A percentile compares a stretch with the other conserved stretches of the same genome.
These are phyloP conservation scores for Cystobasidium onofrii DNA, from an alignment of 768 basidiomycete genomes.

Conservation along the genomic window DNA sequence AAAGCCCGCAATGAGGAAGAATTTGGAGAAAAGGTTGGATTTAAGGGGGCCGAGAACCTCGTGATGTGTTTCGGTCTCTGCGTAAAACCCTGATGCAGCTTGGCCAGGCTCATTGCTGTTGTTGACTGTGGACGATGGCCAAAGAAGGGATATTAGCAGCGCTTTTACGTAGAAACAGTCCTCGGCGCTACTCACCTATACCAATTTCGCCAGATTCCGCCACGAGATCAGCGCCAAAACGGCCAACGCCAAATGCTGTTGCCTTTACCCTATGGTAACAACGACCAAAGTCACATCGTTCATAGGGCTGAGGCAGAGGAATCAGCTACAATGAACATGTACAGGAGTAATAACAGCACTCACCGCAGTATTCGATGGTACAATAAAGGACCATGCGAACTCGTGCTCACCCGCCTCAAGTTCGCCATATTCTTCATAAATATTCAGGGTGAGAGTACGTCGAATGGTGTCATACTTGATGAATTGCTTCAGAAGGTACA, in stretches of 20 bases:
- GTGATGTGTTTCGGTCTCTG: conserved; percentile 25
- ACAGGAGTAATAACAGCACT: background rate
- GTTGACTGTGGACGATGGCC: conserved; percentile 14
- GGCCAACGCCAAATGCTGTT: conserved; percentile 14
- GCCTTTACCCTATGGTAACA: conserved; percentile 18
- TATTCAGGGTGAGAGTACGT: conserved; percentile 7
- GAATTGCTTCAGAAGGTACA: conserved; percentile 25
- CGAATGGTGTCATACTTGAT: conserved; percentile 20
- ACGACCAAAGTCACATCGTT: conserved; percentile 27
- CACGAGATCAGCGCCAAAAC: conserved; percentile 19
- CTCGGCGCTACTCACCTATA: conserved; percentile 1
- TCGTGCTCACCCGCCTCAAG: conserved; percentile 22
- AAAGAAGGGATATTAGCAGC: background rate
- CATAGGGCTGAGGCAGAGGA: conserved; percentile 5
- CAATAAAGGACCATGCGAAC: conserved; percentile 25
- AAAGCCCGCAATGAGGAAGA: conserved; percentile 19
- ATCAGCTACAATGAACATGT: background rate
- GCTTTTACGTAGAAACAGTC: background rate
- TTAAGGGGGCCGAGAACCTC: conserved; percentile 23
- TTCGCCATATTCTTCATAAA: conserved; percentile 17
- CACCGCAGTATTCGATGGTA: conserved; percentile 28
- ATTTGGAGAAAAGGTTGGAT: conserved; percentile 20
- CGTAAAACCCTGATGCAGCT: conserved; percentile 25
- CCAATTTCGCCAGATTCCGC: conserved; percentile 25
- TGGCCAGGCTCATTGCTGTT: conserved; percentile 18